Percentiles rank a stretch among this genome's conserved stretches.
phyloP scores from a whole-genome alignment of 768 basidiomycete genomes.

The Antrodiella citrinella region DNA sequence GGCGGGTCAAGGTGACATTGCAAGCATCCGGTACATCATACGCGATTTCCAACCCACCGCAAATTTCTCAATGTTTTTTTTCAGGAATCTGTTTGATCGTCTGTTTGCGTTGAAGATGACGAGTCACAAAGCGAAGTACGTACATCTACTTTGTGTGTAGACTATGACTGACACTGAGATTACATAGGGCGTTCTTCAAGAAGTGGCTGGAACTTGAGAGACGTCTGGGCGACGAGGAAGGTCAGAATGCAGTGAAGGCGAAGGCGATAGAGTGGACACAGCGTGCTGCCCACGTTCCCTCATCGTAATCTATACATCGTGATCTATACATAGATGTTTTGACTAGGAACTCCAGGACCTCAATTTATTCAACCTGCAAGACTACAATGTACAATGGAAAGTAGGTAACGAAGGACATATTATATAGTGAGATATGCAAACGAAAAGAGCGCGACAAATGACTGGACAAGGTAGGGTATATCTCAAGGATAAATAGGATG shows the following conservation, averaged over 20 bases:
- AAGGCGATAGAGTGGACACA: slow-evolving; percentile 92
- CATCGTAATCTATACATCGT: slow-evolving; percentile 1
- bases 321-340: not conserved
- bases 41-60: not conserved
- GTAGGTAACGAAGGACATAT: slow-evolving; percentile 25
- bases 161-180: too few species aligned
- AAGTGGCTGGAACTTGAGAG: slow-evolving; percentile 92
- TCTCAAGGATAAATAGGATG: slow-evolving; percentile 26
- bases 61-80: not conserved
- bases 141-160: too few species aligned
- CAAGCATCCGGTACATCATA: slow-evolving; percentile 55
- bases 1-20: slow-evolving; percentile 69
- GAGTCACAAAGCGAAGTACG: slow-evolving; percentile 91
- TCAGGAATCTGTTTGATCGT: slow-evolving; percentile 80
- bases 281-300: slow-evolving; percentile 37
- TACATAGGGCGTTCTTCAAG: slow-evolving; percentile 82
- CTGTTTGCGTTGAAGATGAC: slow-evolving; percentile 82
- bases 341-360: not conserved
- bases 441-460: slow-evolving; percentile 41
- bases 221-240: slow-evolving; percentile 80
- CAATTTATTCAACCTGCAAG: slow-evolving; percentile 7
- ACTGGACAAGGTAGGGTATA: slow-evolving; percentile 35
- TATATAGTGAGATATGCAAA: slow-evolving; percentile 35
- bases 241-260: slow-evolving; percentile 71
- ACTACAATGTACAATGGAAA: slow-evolving; percentile 16